These are phyloP conservation scores for Eragrostis tef DNA, from an alignment of 202 grass and related monocot genomes.

Conservation along the genomic window DNA sequence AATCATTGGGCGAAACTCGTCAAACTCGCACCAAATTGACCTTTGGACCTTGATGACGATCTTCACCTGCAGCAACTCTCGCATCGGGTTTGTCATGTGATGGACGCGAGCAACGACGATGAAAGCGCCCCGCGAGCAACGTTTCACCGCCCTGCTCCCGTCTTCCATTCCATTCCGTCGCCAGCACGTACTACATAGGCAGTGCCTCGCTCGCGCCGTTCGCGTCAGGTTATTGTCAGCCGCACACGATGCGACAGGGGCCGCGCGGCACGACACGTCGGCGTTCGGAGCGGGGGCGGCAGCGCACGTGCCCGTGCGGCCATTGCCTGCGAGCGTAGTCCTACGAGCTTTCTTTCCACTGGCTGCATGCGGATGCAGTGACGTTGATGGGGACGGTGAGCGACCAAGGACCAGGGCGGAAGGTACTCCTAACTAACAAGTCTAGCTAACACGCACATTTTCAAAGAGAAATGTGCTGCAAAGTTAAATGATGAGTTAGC, in stretches of 20 bases:
- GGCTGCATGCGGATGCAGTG: background rate
- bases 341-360: background rate
- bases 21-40: constrained; percentile 25
- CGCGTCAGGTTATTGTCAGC: no score
- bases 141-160: no score
- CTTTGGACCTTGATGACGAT: constrained; percentile 20
- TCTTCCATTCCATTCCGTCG: no score
- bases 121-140: no score
- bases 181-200: no score
- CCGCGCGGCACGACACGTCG: background rate
- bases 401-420: no score
- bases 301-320: constrained; percentile 1
- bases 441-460: background rate
- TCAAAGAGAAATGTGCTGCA: background rate
- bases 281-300: background rate
- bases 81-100: background rate
- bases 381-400: background rate
- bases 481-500: background rate
- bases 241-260: background rate
- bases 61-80: background rate
- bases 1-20: constrained; percentile 27
- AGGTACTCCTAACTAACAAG: constrained; percentile 19
- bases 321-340: background rate
- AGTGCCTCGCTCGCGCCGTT: no score
- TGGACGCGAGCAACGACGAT: background rate